These are phyloP conservation scores for Hanseniaspora hatyaiensis DNA, from an alignment of 805 yeast species.

Conservation along the genomic window DNA sequence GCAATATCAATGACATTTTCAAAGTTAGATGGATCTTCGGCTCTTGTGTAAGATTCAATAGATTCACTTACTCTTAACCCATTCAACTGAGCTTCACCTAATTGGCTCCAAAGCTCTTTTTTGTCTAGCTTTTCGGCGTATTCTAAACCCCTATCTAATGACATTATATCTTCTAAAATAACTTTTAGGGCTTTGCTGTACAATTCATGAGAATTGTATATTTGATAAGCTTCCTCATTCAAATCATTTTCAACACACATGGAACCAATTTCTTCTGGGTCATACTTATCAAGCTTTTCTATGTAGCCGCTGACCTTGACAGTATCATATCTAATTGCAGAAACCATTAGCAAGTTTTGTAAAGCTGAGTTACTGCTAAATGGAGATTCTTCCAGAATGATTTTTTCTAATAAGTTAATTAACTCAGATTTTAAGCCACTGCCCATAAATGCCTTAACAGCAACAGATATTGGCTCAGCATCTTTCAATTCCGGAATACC, in stretches of 20 bases:
- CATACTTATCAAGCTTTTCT: slow-evolving; percentile 81
- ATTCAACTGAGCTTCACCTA: slow-evolving; percentile 90
- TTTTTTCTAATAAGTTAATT: slow-evolving; percentile 89
- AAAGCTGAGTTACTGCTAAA: slow-evolving; percentile 89
- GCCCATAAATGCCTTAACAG: slow-evolving; percentile 92
- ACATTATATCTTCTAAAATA: slow-evolving; percentile 82
- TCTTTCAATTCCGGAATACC: slow-evolving; percentile 90
- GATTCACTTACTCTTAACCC: slow-evolving; percentile 89
- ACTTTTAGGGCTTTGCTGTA: slow-evolving; percentile 75
- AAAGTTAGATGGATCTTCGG: slow-evolving; percentile 81
- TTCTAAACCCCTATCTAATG: slow-evolving; percentile 85
- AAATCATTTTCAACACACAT: slow-evolving; percentile 80
- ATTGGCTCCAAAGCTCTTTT: slow-evolving; percentile 84
- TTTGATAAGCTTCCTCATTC: slow-evolving; percentile 87
- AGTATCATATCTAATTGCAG: slow-evolving; percentile 92
- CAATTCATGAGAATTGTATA: slow-evolving; percentile 74
- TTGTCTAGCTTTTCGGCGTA: slow-evolving; percentile 83
- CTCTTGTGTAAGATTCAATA: slow-evolving; percentile 79
- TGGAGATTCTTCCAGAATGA: slow-evolving; percentile 92
- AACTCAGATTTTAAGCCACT: slow-evolving; percentile 86
- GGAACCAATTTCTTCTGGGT: slow-evolving; percentile 87
- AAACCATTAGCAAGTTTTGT: slow-evolving; percentile 82
- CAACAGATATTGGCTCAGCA: slow-evolving; percentile 86
- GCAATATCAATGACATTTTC: slow-evolving; percentile 88
- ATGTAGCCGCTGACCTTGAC: slow-evolving; percentile 71